Base-by-base conservation (phyloP, 305 asterid species). In the Striga hermonthica region DNA sequence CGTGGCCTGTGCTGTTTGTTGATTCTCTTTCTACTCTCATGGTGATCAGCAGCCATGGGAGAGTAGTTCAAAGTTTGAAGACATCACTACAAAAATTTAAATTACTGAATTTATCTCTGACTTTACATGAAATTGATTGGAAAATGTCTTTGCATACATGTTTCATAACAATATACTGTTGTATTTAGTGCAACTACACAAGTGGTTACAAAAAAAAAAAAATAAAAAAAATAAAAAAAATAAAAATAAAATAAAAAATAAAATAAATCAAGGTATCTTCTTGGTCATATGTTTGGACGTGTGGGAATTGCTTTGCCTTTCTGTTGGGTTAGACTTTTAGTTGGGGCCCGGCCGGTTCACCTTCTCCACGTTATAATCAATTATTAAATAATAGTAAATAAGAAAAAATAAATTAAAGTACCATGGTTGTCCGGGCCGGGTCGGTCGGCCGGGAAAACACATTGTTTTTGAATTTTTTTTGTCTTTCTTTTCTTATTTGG, bases 21-120 rank as follows among this genome's bases (percentile, higher is more conserved):
- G 39, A 31, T 12, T 38, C 7, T 9, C 10, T 60, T 16, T 16
- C 64, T n/a, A 6, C n/a, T 7, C 14, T 8, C 41, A 60, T 60
- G 11, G 15, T 60, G 16, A 6, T 10, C 38, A 41, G 39, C 39
- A 60, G 65, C 65, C 65, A 60, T 60, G 11, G 65, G 48, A 40
- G 10, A 35, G 10, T 41, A 15, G 39, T 22, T 57, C 44, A 34
- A 57, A 34, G 28, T 15, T 59, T 38, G 64, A 41, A 41, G 12
- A 60, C 39, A 9, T 7, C 9, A 5, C 6, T 40, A 31, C 38
- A 7, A 1, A 12, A 36, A n/a, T 37, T 45, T 14, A 50, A 50
- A 5, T 50, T 50, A 49, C 34, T 15, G 57, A 10, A 57, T 28
- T 36, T 11, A 22, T 22, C 31, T 22, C 31, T 22, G 31, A 22